A percentile compares a stretch with the other conserved stretches of the same genome.
These are phyloP conservation scores for Leccinum ochraceum DNA, from an alignment of 768 basidiomycete species.

Conservation along the genomic window DNA sequence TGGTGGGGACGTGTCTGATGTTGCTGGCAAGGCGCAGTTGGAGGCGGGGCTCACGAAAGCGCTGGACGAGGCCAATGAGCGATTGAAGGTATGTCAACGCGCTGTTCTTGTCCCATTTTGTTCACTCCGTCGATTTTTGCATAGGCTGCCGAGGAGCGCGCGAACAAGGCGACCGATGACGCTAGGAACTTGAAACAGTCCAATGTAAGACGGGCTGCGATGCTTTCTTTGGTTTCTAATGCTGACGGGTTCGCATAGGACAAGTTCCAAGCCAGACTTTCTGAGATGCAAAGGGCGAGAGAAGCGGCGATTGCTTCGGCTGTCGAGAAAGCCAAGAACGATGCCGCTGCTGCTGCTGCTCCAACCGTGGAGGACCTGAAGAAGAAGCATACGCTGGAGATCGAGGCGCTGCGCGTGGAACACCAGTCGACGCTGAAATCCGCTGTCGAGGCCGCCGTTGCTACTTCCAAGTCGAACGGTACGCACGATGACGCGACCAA, in stretches of 20 bases:
- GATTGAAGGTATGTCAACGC: constrained; percentile 49
- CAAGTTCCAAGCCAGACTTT: constrained; percentile 57
- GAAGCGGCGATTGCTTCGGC: constrained; percentile 57
- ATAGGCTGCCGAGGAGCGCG: constrained; percentile 44
- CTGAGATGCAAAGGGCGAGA: constrained; percentile 52
- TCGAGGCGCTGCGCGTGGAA: constrained; percentile 54
- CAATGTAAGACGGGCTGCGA: constrained; percentile 21
- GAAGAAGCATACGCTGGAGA: constrained; percentile 60
- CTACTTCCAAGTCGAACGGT: constrained; percentile 38
- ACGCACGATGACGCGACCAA: constrained; percentile 38
- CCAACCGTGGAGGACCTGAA: constrained; percentile 39
- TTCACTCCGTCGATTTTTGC: constrained; percentile 4
- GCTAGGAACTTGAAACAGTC: constrained; percentile 40
- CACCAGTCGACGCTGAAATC: constrained; percentile 55
- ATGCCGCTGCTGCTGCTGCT: constrained; percentile 25
- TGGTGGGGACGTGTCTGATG: constrained; percentile 29
- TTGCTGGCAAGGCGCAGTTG: constrained; percentile 42
- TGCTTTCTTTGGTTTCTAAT: not conserved
- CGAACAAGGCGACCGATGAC: constrained; percentile 46
- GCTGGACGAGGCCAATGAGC: constrained; percentile 59
- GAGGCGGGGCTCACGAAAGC: constrained; percentile 57
- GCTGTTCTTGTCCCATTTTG: not conserved
- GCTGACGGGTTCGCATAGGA: constrained; percentile 44
- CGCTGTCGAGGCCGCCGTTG: constrained; percentile 48
- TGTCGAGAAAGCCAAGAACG: constrained; percentile 54